Base-by-base conservation (phyloP, 805 yeast species). In the Saturnispora quitensis region DNA sequence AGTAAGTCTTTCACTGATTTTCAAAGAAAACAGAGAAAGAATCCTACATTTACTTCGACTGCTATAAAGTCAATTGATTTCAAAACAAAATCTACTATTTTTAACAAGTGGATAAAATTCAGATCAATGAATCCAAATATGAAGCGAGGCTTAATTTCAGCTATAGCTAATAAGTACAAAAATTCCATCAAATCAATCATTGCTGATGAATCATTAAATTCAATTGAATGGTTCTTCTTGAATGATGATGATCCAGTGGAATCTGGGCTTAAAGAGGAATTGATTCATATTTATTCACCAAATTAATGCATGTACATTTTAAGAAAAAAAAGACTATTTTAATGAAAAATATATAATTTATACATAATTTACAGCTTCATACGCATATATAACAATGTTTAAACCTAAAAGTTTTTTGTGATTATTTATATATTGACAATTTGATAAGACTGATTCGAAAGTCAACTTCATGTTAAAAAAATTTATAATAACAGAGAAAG, bases 281-380 rank as follows among this genome's bases (percentile, higher is more conserved):
- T 43, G 9, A 27, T 43, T 28, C 6, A 25, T 20, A n/a, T 3
- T 4, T 6, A 44, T 31, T 18, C 47, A 4, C 17, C 33, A 27
- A 9, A 12, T 46, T 43, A 50, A 81, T 57, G 8, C 2, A 20
- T 20, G 22, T 20, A 20, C 9, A 18, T 8, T 1, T 17, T 17
- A 9, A 18, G 1, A 38, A 18, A 17, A 5, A 9, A 38, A 9
- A 6, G 42, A 17, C 22, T 18, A n/a, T 18, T 8, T 17, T 18
- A 12, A 7, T 18, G 8, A 38, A 38, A 38, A 20, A 38, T 18
- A 38, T 18, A 38, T 38, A 38, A 38, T 20, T 17, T 38, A 15
- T 20, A 38, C 42, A n/a, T n/a, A 38, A 38, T 38, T 7, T 38
- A 20, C 22, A 38, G 22, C 22, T 38, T 38, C 6, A 31, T 31